phyloP scores from a whole-genome alignment of 257 asterid species.

The Scutellaria barbata region DNA sequence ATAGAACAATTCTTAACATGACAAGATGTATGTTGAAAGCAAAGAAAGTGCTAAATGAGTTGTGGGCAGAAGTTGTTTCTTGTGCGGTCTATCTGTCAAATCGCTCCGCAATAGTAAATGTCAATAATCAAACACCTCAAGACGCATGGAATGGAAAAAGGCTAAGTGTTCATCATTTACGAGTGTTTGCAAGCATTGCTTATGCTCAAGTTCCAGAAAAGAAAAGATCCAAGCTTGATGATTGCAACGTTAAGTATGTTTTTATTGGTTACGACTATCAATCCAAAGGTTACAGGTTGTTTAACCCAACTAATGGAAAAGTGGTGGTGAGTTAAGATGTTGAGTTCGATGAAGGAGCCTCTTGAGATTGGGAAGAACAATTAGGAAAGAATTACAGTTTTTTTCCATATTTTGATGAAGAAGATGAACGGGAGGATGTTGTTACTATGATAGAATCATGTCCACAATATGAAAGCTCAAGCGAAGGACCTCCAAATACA shows the following conservation, averaged over 20 bases:
- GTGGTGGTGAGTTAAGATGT: conserved; percentile 3
- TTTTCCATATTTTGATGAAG: background rate
- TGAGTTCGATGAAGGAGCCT: background rate
- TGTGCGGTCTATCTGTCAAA: background rate
- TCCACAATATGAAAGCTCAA: background rate
- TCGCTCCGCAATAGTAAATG: background rate
- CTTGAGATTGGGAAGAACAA: background rate
- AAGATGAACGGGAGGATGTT: background rate
- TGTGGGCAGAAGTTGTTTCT: background rate
- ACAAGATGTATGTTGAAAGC: background rate
- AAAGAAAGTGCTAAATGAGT: background rate
- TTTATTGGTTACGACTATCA: background rate
- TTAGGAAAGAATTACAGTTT: background rate
- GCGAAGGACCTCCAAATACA: background rate
- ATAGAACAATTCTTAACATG: background rate
- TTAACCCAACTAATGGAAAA: background rate
- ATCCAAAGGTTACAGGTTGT: background rate
- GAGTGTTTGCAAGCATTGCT: background rate
- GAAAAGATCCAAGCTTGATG: background rate
- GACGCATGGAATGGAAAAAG: background rate
- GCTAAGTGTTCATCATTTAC: background rate
- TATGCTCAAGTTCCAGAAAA: conserved; percentile 10
- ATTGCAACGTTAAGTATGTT: background rate
- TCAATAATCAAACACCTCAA: background rate
- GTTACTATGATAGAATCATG: background rate